Percentiles rank a stretch among this genome's conserved stretches.
These are phyloP conservation scores for Monosporascus sp. DNA, from an alignment of 2,329 filamentous ascomycete species.

Conservation along the genomic window DNA sequence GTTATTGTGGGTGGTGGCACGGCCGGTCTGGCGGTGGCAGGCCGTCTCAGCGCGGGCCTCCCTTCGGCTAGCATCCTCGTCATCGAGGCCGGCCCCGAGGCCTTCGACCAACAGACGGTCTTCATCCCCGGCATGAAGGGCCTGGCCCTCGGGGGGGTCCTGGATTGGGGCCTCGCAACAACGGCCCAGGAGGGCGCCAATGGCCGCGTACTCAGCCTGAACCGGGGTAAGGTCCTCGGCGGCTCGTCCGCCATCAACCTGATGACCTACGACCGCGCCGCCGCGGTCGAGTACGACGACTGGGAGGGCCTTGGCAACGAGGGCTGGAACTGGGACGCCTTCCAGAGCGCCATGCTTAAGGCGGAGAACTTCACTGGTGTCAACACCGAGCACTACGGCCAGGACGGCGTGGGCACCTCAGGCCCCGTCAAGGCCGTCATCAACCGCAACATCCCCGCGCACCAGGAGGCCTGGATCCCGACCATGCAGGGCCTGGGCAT, in stretches of 20 bases:
- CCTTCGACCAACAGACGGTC: constrained; percentile 19
- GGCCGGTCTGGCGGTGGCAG: constrained; percentile 21
- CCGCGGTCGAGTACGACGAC: constrained; percentile 45
- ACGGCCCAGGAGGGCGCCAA: constrained; percentile 31
- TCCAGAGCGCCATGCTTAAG: constrained; percentile 23
- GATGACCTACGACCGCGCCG: constrained; percentile 48
- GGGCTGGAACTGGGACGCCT: constrained; percentile 52
- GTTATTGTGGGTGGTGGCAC: constrained; percentile 21
- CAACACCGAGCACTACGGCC: constrained; percentile 34
- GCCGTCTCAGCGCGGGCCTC: constrained; percentile 38
- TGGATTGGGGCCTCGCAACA: constrained; percentile 39
- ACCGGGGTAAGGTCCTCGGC: constrained; percentile 49
- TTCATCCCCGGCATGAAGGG: constrained; percentile 34
- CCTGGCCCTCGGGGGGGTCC: constrained; percentile 27
- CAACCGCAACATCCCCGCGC: constrained; percentile 31
- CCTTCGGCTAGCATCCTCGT: constrained; percentile 36
- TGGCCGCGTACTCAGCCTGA: constrained; percentile 36
- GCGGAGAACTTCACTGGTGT: constrained; percentile 10
- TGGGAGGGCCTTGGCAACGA: constrained; percentile 54
- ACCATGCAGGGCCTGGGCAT: constrained; percentile 33
- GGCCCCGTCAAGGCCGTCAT: constrained; percentile 48
- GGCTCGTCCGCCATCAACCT: constrained; percentile 58
- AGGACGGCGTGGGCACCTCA: constrained; percentile 33
- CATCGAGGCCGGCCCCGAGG: constrained; percentile 35
- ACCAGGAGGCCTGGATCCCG: constrained; percentile 41